These are phyloP conservation scores for Penicillium taxi DNA, from an alignment of 495 filamentous ascomycete genomes.

Conservation along the genomic window DNA sequence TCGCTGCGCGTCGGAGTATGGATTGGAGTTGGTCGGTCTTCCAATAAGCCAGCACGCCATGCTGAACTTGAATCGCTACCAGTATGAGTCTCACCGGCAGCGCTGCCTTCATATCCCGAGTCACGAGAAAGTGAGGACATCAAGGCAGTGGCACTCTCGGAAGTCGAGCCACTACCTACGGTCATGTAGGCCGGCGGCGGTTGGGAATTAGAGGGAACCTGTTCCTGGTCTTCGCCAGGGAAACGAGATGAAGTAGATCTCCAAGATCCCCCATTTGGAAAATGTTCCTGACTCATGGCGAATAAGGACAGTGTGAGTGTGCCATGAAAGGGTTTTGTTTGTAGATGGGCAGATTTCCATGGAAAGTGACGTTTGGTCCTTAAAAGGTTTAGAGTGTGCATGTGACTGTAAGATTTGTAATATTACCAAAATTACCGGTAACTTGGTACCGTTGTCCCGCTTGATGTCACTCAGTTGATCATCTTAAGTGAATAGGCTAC, in stretches of 20 bases:
- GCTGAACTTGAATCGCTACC: slow-evolving; percentile 36
- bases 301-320: slow-evolving; percentile 5
- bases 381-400: slow-evolving; percentile 20
- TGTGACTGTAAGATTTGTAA: slow-evolving; percentile 18
- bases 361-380: slow-evolving; percentile 14
- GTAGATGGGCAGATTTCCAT: slow-evolving; percentile 15
- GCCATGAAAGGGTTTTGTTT: slow-evolving; percentile 19
- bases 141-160: slow-evolving; percentile 62
- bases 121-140: slow-evolving; percentile 68
- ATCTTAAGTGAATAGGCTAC: background rate
- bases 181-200: slow-evolving; percentile 69
- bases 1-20: slow-evolving; percentile 47
- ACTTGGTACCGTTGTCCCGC: slow-evolving; percentile 1
- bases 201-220: slow-evolving; percentile 25
- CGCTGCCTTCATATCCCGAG: slow-evolving; percentile 84
- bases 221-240: slow-evolving; percentile 23
- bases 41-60: slow-evolving; percentile 55
- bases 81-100: slow-evolving; percentile 42
- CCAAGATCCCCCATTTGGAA: slow-evolving; percentile 40
- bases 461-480: slow-evolving; percentile 26
- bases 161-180: slow-evolving; percentile 73
- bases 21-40: slow-evolving; percentile 57
- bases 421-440: slow-evolving; percentile 5
- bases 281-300: slow-evolving; percentile 70
- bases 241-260: slow-evolving; percentile 32